Conservation (phyloP, 345 rosid species). For the Rhodamnia rubescens region DNA sequence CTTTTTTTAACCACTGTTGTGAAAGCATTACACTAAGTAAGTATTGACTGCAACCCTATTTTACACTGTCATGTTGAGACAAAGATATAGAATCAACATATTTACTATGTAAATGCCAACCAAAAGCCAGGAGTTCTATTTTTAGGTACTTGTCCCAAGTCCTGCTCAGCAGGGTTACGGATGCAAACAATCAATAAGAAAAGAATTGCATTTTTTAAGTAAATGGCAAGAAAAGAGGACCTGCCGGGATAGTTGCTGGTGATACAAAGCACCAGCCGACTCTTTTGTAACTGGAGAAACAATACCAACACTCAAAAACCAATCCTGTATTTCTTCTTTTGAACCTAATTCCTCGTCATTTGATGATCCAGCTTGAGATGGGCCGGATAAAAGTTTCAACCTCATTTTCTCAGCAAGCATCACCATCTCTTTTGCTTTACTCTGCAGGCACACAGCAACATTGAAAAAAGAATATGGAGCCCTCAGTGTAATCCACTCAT, state of each 20-base stretch:
- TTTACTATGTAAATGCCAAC: not conserved
- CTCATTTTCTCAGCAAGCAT: constrained; percentile 88
- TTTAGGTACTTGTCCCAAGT: not conserved
- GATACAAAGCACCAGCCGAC: constrained; percentile 90
- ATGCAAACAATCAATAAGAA: not conserved
- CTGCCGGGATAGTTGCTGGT: constrained; percentile 91
- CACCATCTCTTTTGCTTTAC: constrained; percentile 94
- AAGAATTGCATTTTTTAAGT: not conserved
- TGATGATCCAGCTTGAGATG: constrained; percentile 36
- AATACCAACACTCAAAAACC: constrained; percentile 94
- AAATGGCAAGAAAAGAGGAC: constrained; percentile 22
- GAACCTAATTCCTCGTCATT: constrained; percentile 89
- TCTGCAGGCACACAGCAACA: constrained; percentile 18
- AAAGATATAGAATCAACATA: not conserved
- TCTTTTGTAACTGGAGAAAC: constrained; percentile 92
- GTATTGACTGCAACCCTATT: not conserved
- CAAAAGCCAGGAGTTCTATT: not conserved
- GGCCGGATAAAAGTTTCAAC: constrained; percentile 69
- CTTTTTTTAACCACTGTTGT: not conserved
- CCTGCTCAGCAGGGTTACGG: not conserved
- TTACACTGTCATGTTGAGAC: not conserved
- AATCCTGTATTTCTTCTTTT: constrained; percentile 90
- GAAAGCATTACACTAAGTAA: not conserved
- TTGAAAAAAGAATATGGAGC: not conserved
- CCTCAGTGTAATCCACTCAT: not conserved